Evolutionary conservation across 257 asterid genomes (phyloP), one percentile per base, ranked within the genome.

Genomic region (Forsythia viridissima): DNA sequence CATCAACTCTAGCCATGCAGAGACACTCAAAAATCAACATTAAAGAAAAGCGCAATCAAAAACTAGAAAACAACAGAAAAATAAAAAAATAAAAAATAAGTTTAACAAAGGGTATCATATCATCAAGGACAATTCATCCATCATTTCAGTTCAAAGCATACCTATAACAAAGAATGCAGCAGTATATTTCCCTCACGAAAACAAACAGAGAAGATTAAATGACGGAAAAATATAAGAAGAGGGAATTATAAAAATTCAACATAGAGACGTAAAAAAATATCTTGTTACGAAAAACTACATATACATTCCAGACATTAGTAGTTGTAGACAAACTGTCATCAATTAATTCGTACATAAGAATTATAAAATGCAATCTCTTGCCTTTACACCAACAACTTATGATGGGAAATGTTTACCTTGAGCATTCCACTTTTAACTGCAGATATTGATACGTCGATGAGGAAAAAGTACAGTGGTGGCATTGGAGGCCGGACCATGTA

Each of bases 401-500:
- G 30, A 18, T 55, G 21, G 65, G 65, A n/a, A 55, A 6, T 55
- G 24, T 88, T 18, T 89, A 93, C 98, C 98, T 92, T 93, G 52
- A 93, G 92, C 97, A 92, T 87, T 80, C 97, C 97, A 59, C 97
- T 93, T 87, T 84, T 90, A 72, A 88, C 95, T 66, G 97, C 96
- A 86, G 94, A 85, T 79, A 87, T 75, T 68, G 98, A 93, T 72
- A 93, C 97, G 70, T 93, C 98, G 10, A 93, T 92, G 85, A 93
- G 96, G 82, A 92, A 93, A 84, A 93, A 87, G 73, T 90, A 92
- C 42, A 87, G 69, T 43, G 98, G 98, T 8, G 97, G 94, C 97
- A 89, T 91, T n/a, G 97, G 96, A 79, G 97, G 95, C 76, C 96
- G 94, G 85, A 89, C 89, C 98, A 89, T 91, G 85, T 88, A 94